phyloP scores from a whole-genome alignment of 345 rosid genomes.

The Eutrema yunnanense region DNA sequence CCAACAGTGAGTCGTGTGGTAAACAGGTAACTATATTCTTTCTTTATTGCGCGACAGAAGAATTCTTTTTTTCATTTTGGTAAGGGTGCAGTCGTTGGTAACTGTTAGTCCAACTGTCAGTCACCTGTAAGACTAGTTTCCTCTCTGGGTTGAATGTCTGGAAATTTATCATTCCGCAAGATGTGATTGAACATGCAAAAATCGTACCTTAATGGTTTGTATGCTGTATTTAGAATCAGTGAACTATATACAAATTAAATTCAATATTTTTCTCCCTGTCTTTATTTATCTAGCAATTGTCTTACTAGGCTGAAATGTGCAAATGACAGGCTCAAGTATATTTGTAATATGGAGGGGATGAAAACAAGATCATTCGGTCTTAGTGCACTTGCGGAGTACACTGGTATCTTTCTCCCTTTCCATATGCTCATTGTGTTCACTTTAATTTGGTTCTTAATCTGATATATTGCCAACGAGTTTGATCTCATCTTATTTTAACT shows the following conservation, averaged over 20 bases:
- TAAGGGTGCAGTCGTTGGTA: neutral
- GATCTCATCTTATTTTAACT: neutral
- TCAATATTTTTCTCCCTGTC: neutral
- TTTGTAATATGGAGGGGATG: conserved; percentile 83
- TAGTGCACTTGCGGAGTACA: conserved; percentile 75
- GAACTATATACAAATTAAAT: neutral
- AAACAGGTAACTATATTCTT: conserved; percentile 58
- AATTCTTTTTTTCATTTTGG: neutral
- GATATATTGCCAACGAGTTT: neutral
- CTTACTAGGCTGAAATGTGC: conserved; percentile 9
- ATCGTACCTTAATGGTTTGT: neutral
- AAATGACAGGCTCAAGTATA: conserved; percentile 65
- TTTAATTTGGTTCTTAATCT: neutral
- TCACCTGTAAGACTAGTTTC: neutral
- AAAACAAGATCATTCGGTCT: conserved; percentile 81
- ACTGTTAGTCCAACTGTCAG: conserved; percentile 3
- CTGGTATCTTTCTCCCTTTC: conserved; percentile 48
- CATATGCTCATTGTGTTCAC: neutral
- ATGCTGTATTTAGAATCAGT: neutral
- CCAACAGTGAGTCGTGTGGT: conserved; percentile 86
- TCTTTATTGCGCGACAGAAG: neutral
- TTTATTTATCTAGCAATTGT: neutral
- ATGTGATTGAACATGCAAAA: neutral
- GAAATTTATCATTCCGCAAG: neutral
- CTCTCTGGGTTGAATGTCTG: neutral